Conservation (phyloP, 352 stramenopile species). For the Phytophthora cryptogea region DNA sequence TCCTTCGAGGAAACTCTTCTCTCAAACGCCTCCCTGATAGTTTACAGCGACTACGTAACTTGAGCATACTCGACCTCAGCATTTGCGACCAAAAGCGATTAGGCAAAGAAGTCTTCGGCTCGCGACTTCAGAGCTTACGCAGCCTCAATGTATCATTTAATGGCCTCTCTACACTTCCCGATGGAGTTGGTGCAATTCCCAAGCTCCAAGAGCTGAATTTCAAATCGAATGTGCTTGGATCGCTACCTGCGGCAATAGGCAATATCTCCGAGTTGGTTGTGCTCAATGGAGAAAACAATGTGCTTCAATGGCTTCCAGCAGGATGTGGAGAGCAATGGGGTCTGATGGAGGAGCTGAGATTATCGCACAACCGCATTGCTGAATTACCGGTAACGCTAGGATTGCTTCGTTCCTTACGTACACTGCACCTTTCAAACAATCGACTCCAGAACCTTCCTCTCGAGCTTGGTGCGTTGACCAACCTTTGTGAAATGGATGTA, state of each 20-base stretch:
- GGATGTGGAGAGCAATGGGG: constrained; percentile 30
- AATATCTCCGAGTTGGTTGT: constrained; percentile 39
- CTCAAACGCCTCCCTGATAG: constrained; percentile 49
- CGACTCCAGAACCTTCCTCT: constrained; percentile 45
- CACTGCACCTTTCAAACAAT: constrained; percentile 50
- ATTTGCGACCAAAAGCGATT: constrained; percentile 57
- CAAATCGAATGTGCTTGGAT: constrained; percentile 36
- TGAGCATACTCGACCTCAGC: constrained; percentile 48
- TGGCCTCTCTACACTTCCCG: constrained; percentile 39
- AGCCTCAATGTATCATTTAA: constrained; percentile 56
- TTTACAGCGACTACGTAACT: constrained; percentile 43
- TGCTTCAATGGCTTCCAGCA: constrained; percentile 39
- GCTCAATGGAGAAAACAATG: constrained; percentile 46
- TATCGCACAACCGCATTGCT: constrained; percentile 55
- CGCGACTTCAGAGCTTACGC: constrained; percentile 33
- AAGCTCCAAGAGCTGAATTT: constrained; percentile 56
- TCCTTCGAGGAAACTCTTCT: constrained; percentile 41
- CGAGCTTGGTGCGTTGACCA: constrained; percentile 54
- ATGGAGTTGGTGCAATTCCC: constrained; percentile 42
- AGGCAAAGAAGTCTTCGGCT: constrained; percentile 52
- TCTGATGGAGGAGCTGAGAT: constrained; percentile 36
- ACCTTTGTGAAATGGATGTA: constrained; percentile 55
- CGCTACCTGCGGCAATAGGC: constrained; percentile 32
- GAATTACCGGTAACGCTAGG: constrained; percentile 50
- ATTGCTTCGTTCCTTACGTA: constrained; percentile 36